A percentile compares a stretch with the other conserved stretches of the same genome.
Evolutionary conservation across 2,329 filamentous ascomycete species (phyloP).

Genomic region (Emmonsia crescens): DNA sequence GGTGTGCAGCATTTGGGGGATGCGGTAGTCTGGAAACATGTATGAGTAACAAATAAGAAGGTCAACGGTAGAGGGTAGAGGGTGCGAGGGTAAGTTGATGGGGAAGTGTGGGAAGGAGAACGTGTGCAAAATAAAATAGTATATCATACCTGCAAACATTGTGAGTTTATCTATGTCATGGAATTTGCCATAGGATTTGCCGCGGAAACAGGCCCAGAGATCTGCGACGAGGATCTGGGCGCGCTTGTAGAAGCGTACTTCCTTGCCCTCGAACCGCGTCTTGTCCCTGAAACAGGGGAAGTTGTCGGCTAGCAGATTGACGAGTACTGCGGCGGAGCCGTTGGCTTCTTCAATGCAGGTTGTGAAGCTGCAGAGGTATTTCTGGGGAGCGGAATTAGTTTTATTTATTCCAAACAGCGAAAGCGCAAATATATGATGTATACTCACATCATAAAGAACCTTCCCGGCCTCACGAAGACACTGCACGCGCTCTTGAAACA

Average conservation of each 20-base stretch:
- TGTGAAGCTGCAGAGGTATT: constrained; percentile 63
- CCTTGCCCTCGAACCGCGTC: constrained; percentile 59
- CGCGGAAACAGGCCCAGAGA: constrained; percentile 90
- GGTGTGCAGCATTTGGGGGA: constrained; percentile 82
- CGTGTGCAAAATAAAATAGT: background rate
- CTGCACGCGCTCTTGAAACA: constrained; percentile 64
- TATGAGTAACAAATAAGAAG: background rate
- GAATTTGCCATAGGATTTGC: constrained; percentile 67
- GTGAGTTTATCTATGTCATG: constrained; percentile 89
- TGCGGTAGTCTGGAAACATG: constrained; percentile 61
- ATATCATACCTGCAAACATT: constrained; percentile 71
- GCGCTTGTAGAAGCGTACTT: constrained; percentile 78
- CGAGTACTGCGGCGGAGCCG: constrained; percentile 69
- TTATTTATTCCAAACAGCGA: background rate
- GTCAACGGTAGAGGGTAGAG: background rate
- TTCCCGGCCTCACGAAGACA: constrained; percentile 75
- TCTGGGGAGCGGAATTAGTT: constrained; percentile 35
- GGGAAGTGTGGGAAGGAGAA: background rate
- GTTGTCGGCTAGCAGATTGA: constrained; percentile 71
- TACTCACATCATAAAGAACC: constrained; percentile 61
- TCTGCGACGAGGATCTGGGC: constrained; percentile 95
- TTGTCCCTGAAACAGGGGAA: constrained; percentile 84
- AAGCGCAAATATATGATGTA: background rate
- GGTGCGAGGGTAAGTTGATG: background rate
- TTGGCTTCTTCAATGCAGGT: constrained; percentile 65